Conservation (phyloP, 441 rosid species). For the Bocquillonia castaneifolia region DNA sequence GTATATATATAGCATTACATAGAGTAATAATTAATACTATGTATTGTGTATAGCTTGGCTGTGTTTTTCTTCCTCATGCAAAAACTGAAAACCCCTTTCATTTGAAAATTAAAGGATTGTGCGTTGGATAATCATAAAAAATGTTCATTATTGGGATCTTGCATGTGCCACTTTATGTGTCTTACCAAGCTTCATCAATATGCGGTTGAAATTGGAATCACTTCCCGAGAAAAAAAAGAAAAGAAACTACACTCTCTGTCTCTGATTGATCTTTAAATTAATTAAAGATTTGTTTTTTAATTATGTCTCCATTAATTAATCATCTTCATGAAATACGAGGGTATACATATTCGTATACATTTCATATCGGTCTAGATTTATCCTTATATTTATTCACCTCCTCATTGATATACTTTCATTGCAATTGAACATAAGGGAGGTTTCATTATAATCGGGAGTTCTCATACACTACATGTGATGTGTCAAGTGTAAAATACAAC, state of each 20-base stretch:
- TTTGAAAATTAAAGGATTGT: conserved; percentile 23
- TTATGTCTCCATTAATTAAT: no score
- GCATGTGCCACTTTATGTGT: conserved; percentile 29
- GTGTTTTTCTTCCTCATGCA: conserved; percentile 13
- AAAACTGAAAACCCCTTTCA: conserved; percentile 4
- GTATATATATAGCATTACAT: conserved; percentile 3
- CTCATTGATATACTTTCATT: no score
- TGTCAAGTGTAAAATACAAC: no score
- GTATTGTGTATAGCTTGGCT: not conserved
- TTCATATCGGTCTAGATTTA: no score
- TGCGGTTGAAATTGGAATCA: conserved; percentile 4
- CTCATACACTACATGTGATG: no score
- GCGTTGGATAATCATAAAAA: conserved; percentile 25
- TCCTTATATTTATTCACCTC: no score
- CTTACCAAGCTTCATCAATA: conserved; percentile 21
- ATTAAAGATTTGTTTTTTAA: no score
- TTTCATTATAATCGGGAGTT: no score
- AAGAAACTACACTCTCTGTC: not conserved
- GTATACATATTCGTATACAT: no score
- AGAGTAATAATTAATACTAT: conserved; percentile 1
- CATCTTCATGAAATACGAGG: no score
- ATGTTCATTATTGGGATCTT: conserved; percentile 34
- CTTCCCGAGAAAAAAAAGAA: not conserved
- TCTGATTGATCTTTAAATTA: not conserved
- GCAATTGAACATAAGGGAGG: no score